Evolutionary conservation across 805 yeast genomes (phyloP).

Genomic region (Lipomyces sp.): DNA sequence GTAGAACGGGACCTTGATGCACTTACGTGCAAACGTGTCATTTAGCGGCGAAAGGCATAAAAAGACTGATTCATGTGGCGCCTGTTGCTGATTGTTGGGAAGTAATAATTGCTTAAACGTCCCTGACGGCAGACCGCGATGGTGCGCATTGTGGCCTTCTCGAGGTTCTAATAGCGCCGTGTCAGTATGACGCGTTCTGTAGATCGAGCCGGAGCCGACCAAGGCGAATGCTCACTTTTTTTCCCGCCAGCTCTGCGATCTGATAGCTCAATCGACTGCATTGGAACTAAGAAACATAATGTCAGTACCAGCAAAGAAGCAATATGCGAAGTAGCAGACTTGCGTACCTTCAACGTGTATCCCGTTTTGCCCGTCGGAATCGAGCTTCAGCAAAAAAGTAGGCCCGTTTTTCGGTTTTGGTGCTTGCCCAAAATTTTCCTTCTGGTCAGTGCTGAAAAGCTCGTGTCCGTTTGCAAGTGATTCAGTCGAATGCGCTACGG

Average conservation of each 20-base stretch:
- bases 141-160: conserved; percentile 15
- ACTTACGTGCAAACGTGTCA: conserved; percentile 76
- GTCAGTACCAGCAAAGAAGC: too few relatives aligned
- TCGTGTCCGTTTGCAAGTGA: too few relatives aligned
- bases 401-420: too few relatives aligned
- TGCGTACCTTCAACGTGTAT: too few relatives aligned
- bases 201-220: not conserved
- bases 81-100: conserved; percentile 1
- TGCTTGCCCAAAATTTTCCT: too few relatives aligned
- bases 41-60: conserved; percentile 62
- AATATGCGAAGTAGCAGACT: too few relatives aligned
- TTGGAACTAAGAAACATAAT: too few relatives aligned
- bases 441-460: too few relatives aligned
- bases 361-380: too few relatives aligned
- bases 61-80: conserved; percentile 18
- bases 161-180: conserved; percentile 20
- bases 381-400: too few relatives aligned
- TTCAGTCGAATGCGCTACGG: too few relatives aligned
- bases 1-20: conserved; percentile 68
- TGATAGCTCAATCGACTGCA: too few relatives aligned
- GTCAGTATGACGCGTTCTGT: not conserved
- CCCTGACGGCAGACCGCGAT: conserved; percentile 4
- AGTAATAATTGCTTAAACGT: not conserved
- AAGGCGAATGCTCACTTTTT: conserved; percentile 7
- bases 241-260: conserved; percentile 13